Conservation (phyloP, 805 yeast species). For the Wickerhamomyces hampshirensis region DNA sequence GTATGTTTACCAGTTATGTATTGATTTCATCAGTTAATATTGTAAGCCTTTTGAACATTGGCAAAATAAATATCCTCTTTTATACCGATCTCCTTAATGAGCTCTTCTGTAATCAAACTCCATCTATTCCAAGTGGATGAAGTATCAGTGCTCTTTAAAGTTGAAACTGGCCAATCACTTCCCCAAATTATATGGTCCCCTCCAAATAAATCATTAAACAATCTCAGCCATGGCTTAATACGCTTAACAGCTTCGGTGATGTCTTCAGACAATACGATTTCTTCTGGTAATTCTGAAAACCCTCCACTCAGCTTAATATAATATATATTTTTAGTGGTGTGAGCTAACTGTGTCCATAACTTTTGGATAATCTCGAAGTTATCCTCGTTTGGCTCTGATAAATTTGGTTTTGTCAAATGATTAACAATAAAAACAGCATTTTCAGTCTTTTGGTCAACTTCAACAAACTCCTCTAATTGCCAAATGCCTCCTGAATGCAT, state of each 20-base stretch:
- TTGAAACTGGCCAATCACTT: constrained; percentile 42
- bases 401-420: constrained; percentile 40
- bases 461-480: constrained; percentile 35
- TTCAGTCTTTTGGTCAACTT: constrained; percentile 25
- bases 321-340: constrained; percentile 15
- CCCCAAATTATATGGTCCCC: constrained; percentile 33
- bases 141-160: constrained; percentile 17
- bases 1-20: no score
- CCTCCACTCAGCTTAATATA: constrained; percentile 39
- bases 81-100: constrained; percentile 18
- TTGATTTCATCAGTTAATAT: no score
- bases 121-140: constrained; percentile 21
- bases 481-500: constrained; percentile 32
- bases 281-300: constrained; percentile 32
- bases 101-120: constrained; percentile 18
- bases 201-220: constrained; percentile 29
- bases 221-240: constrained; percentile 31
- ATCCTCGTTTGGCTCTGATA: constrained; percentile 9
- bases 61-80: constrained; percentile 15
- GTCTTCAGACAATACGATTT: constrained; percentile 8
- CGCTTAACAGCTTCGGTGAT: constrained; percentile 13
- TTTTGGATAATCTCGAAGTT: constrained; percentile 21
- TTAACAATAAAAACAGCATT: constrained; percentile 32
- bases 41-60: constrained; percentile 22
- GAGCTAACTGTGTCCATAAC: constrained; percentile 18